Evolutionary conservation across 1,284 basidiomycete genomes (phyloP).

Genomic region (Boletellus sp.): DNA sequence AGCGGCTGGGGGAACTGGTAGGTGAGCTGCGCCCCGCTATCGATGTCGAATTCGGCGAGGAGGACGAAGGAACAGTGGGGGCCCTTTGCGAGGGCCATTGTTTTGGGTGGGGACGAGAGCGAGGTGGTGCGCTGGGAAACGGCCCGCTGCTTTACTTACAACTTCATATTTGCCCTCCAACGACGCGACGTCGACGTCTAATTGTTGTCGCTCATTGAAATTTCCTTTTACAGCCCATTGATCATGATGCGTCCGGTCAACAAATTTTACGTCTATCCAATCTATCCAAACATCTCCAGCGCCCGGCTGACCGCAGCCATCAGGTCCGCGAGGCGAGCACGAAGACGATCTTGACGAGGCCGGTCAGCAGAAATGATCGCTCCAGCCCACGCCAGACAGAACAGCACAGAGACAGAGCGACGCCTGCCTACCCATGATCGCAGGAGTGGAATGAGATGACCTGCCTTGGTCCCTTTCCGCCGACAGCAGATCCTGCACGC

Average conservation of each 20-base stretch:
- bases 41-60: conserved; percentile 94
- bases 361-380: conserved; percentile 11
- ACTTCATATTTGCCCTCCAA: conserved; percentile 12
- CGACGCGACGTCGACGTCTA: conserved; percentile 4
- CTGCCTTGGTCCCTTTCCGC: conserved; percentile 40
- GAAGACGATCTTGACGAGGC: conserved; percentile 20
- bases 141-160: conserved; percentile 3
- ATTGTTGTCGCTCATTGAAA: conserved; percentile 10
- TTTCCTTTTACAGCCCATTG: conserved; percentile 29
- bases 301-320: conserved; percentile 27
- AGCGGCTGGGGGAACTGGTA: conserved; percentile 93
- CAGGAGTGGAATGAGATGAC: conserved; percentile 25
- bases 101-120: neutral
- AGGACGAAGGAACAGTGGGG: conserved; percentile 89
- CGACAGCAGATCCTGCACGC: conserved; percentile 23
- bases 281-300: conserved; percentile 20
- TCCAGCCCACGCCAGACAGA: neutral
- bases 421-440: conserved; percentile 21
- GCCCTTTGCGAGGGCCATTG: conserved; percentile 39
- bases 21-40: conserved; percentile 84
- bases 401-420: conserved; percentile 1
- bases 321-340: conserved; percentile 24
- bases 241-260: too few relatives aligned
- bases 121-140: conserved; percentile 3
- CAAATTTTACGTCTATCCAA: neutral